These are phyloP conservation scores for Chlorella vulgaris DNA, from an alignment of 139 green algal genomes.

Conservation along the genomic window DNA sequence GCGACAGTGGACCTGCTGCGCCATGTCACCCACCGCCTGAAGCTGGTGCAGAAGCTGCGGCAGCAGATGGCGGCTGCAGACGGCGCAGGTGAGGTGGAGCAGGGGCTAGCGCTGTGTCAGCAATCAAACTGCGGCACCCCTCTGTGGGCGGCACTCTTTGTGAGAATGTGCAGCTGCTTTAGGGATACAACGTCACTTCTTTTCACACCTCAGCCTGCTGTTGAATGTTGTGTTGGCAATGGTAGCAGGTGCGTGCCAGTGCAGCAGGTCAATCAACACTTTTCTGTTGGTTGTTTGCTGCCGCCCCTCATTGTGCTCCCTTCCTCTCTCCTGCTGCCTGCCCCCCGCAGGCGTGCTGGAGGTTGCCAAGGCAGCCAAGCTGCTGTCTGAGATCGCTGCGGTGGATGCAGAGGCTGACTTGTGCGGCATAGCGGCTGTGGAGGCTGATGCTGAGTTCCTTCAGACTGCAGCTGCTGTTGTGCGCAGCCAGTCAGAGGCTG, in stretches of 20 bases:
- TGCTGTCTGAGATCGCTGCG: conserved; percentile 73
- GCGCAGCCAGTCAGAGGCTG: conserved; percentile 61
- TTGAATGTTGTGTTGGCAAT: too few species aligned
- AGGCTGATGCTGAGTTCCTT: conserved; percentile 70
- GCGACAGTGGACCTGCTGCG: conserved; percentile 70
- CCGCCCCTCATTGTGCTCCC: background rate
- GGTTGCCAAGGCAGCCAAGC: conserved; percentile 82
- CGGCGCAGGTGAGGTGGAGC: background rate
- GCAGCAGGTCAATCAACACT: too few species aligned
- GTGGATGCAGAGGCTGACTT: conserved; percentile 66
- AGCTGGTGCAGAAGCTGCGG: conserved; percentile 59
- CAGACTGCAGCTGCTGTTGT: conserved; percentile 45
- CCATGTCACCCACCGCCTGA: conserved; percentile 68
- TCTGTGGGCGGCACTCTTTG: too few species aligned
- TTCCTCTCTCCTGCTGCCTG: background rate
- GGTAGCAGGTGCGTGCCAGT: too few species aligned
- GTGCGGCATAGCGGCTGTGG: conserved; percentile 57
- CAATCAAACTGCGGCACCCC: background rate
- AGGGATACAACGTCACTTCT: too few species aligned
- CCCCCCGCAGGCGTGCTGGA: conserved; percentile 55
- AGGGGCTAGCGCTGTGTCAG: too few species aligned
- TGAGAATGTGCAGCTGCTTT: too few species aligned
- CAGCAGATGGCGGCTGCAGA: conserved; percentile 25
- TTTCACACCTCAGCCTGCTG: too few species aligned
- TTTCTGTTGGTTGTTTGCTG: too few species aligned